Conservation (phyloP, 2,329 filamentous ascomycete genomes). For the Aspergillus novofumigatus region DNA sequence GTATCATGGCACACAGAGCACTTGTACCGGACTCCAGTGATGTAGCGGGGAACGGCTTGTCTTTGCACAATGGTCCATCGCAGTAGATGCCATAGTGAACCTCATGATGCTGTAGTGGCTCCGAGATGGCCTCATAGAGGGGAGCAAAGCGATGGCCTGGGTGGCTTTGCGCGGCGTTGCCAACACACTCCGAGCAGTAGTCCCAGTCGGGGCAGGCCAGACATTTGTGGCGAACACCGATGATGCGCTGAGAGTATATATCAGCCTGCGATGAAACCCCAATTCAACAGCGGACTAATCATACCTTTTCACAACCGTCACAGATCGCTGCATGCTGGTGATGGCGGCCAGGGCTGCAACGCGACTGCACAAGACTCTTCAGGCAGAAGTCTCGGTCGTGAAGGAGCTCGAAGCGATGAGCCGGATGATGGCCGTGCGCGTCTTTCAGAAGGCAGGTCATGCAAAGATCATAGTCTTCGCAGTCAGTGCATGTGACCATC, state of each 20-base stretch:
- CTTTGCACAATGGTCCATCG: constrained; percentile 82
- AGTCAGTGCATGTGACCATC: constrained; percentile 80
- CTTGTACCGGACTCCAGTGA: constrained; percentile 88
- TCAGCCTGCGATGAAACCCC: constrained; percentile 14
- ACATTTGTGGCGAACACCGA: constrained; percentile 92
- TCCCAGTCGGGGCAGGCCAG: constrained; percentile 97
- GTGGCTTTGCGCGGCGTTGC: constrained; percentile 65
- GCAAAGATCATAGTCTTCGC: constrained; percentile 92
- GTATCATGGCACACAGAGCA: constrained; percentile 92
- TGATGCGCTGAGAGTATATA: constrained; percentile 57
- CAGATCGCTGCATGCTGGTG: constrained; percentile 83
- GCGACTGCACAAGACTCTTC: constrained; percentile 57
- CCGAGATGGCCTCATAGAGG: constrained; percentile 66
- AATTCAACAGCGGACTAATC: constrained; percentile 9
- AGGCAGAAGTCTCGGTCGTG: constrained; percentile 53
- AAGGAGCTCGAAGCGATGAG: constrained; percentile 67
- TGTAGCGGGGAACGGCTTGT: constrained; percentile 51
- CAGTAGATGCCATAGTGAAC: constrained; percentile 86
- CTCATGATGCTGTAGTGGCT: constrained; percentile 44
- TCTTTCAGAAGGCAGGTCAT: constrained; percentile 70
- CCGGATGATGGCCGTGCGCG: constrained; percentile 86
- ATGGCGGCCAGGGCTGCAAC: constrained; percentile 76
- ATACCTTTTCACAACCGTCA: constrained; percentile 79
- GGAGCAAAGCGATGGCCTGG: constrained; percentile 83
- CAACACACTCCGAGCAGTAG: constrained; percentile 75